Conservation (phyloP, 768 basidiomycete species). For the Boletellus emodensis region DNA sequence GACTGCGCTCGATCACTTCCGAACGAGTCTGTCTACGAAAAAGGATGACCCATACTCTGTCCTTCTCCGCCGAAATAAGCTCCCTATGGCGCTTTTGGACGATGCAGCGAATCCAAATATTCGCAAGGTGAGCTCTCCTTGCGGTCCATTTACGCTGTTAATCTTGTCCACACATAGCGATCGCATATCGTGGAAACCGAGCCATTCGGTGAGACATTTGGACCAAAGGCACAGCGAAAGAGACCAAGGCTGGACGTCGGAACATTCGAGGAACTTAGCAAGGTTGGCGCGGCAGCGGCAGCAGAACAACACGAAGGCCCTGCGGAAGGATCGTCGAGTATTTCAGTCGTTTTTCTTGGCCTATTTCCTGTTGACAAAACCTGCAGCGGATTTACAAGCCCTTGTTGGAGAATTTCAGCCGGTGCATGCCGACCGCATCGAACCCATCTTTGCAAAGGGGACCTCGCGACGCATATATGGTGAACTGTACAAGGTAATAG, state of each 20-base stretch:
- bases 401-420: slow-evolving; percentile 39
- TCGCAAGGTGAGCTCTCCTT: slow-evolving; percentile 57
- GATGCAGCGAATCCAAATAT: slow-evolving; percentile 78
- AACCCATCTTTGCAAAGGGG: slow-evolving; percentile 93
- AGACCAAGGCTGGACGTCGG: slow-evolving; percentile 83
- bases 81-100: slow-evolving; percentile 94
- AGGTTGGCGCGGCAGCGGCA: slow-evolving; percentile 49
- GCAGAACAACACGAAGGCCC: slow-evolving; percentile 42
- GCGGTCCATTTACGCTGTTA: not conserved
- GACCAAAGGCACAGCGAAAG: slow-evolving; percentile 93
- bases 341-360: not conserved
- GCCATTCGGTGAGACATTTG: slow-evolving; percentile 91
- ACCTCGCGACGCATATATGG: slow-evolving; percentile 96
- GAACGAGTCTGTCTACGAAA: slow-evolving; percentile 77
- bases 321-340: slow-evolving; percentile 46
- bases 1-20: slow-evolving; percentile 92
- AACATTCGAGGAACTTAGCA: slow-evolving; percentile 85
- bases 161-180: slow-evolving; percentile 44
- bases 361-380: slow-evolving; percentile 1
- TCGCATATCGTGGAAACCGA: slow-evolving; percentile 96
- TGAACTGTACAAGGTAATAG: slow-evolving; percentile 98
- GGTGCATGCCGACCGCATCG: slow-evolving; percentile 76
- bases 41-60: slow-evolving; percentile 97
- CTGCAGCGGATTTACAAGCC: slow-evolving; percentile 8
- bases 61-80: slow-evolving; percentile 86